Conservation (phyloP, 345 rosid genomes). For the Corymbia maculata region DNA sequence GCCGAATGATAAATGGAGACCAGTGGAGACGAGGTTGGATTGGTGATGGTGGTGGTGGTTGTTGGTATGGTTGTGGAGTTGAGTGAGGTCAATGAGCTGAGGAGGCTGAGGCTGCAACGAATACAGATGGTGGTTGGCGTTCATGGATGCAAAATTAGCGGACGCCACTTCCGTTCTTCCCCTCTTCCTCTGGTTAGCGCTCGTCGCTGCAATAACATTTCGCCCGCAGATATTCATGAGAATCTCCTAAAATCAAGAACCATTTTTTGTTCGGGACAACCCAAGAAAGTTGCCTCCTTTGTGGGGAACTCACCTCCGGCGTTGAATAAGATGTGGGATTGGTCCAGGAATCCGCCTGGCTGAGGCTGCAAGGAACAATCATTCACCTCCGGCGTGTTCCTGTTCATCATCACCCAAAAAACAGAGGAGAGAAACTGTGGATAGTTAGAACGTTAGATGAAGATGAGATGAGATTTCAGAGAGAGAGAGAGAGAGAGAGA, state of each 20-base stretch:
- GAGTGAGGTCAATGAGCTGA: constrained; percentile 47
- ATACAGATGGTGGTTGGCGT: constrained; percentile 15
- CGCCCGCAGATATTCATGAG: neutral
- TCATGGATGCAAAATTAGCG: neutral
- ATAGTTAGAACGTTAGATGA: neutral
- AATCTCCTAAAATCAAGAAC: neutral
- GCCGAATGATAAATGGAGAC: constrained; percentile 60
- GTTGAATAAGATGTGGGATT: constrained; percentile 27
- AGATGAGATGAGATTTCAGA: neutral
- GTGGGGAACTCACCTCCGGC: constrained; percentile 16
- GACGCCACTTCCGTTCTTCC: constrained; percentile 35
- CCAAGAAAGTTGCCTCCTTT: neutral
- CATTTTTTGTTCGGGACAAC: neutral
- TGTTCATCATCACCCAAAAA: neutral
- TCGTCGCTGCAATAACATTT: neutral
- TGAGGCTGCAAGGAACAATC: constrained; percentile 27
- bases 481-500: neutral
- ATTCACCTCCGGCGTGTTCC: constrained; percentile 17
- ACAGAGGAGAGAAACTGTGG: neutral
- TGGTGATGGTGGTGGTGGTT: constrained; percentile 7
- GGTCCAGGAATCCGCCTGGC: constrained; percentile 27
- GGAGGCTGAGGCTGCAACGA: constrained; percentile 35
- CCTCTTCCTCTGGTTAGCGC: constrained; percentile 46
- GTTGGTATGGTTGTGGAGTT: constrained; percentile 23
- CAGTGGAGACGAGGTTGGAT: constrained; percentile 70